A percentile compares a stretch with the other conserved stretches of the same genome.
Evolutionary conservation across 2,329 filamentous ascomycete genomes (phyloP).

Genomic region (Tolypocladium album): DNA sequence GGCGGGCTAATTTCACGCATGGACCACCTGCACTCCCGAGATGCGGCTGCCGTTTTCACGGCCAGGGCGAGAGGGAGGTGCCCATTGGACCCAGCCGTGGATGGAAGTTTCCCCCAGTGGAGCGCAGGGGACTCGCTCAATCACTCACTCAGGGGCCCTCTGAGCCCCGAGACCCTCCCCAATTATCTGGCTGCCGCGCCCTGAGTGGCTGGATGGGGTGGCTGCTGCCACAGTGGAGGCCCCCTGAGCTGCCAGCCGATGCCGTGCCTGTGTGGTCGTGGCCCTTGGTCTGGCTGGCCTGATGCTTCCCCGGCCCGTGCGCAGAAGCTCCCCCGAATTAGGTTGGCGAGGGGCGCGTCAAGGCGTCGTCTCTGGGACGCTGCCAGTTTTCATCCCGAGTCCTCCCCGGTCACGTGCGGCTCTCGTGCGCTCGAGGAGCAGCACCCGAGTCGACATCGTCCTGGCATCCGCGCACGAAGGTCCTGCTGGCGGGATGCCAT

Average conservation of each 20-base stretch:
- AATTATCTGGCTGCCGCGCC: background rate
- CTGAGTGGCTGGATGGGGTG: background rate
- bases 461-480: too few species aligned
- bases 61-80: background rate
- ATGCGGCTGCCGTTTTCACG: background rate
- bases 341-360: background rate
- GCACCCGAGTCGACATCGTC: too few species aligned
- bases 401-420: background rate
- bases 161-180: background rate
- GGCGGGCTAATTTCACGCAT: constrained; percentile 9
- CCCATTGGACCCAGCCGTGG: background rate
- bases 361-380: too few species aligned
- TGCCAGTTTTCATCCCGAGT: too few species aligned
- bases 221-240: background rate
- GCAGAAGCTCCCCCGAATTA: background rate
- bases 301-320: background rate
- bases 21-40: constrained; percentile 2
- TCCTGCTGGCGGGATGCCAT: background rate
- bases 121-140: background rate
- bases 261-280: background rate
- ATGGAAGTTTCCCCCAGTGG: background rate
- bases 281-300: background rate
- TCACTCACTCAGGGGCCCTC: background rate
- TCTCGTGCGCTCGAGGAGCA: too few species aligned
- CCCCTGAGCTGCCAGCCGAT: background rate